Conservation (phyloP, 2,329 filamentous ascomycete species). For the Leptographium galeiforme region DNA sequence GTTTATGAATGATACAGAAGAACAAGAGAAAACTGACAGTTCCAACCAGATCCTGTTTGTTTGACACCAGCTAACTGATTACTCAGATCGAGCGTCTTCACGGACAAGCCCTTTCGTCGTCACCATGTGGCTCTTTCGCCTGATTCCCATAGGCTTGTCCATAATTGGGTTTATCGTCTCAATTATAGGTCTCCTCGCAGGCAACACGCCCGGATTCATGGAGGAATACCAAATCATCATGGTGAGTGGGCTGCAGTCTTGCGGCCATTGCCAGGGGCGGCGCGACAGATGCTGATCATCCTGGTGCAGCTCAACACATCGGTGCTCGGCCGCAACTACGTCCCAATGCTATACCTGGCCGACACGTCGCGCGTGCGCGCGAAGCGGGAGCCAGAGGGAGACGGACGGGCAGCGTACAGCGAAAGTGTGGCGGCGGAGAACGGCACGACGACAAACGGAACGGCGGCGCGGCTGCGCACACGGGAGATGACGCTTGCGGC, state of each 20-base stretch:
- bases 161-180: conserved; percentile 22
- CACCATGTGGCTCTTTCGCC: neutral
- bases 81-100: no score
- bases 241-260: conserved; percentile 13
- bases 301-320: conserved; percentile 26
- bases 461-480: conserved; percentile 1
- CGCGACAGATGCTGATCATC: neutral
- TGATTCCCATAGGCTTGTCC: conserved; percentile 19
- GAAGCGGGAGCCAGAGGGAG: neutral
- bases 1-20: no score
- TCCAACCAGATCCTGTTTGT: no score
- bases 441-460: neutral
- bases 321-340: conserved; percentile 23
- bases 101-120: no score
- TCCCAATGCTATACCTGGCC: conserved; percentile 14
- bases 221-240: conserved; percentile 25
- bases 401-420: neutral
- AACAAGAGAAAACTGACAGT: no score
- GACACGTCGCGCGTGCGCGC: neutral
- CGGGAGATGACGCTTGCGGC: conserved; percentile 10
- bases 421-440: neutral
- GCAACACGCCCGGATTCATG: conserved; percentile 21
- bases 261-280: neutral
- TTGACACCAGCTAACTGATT: no score
- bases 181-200: conserved; percentile 24